phyloP scores from a whole-genome alignment of 345 rosid genomes.

The Lagerstroemia speciosa region DNA sequence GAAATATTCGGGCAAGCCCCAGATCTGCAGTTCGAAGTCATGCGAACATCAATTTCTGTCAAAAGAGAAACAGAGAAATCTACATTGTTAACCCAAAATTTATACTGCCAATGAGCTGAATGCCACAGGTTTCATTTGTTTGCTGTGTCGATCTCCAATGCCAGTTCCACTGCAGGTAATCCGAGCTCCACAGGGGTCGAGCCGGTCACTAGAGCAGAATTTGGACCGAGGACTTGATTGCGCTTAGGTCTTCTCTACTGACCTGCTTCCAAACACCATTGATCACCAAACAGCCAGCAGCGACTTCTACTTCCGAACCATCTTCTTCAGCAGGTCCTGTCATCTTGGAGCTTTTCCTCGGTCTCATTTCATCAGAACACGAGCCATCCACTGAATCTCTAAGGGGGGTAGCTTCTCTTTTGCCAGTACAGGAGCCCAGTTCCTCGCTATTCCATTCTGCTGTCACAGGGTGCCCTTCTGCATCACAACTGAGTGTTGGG shows the following conservation, averaged over 20 bases:
- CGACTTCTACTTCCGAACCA: constrained; percentile 12
- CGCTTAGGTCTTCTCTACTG: constrained; percentile 28
- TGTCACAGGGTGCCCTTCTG: constrained; percentile 1
- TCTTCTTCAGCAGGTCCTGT: constrained; percentile 22
- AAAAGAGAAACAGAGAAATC: too few relatives aligned
- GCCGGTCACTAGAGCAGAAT: constrained; percentile 25
- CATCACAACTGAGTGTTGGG: constrained; percentile 40
- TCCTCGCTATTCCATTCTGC: constrained; percentile 18
- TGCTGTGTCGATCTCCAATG: background rate
- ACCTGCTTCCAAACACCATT: constrained; percentile 51
- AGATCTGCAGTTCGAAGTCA: too few relatives aligned
- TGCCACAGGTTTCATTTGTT: background rate
- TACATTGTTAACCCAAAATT: too few relatives aligned
- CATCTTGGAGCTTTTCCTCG: constrained; percentile 11
- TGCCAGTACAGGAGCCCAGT: constrained; percentile 14
- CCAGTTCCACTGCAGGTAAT: too few relatives aligned
- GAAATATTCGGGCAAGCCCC: too few relatives aligned
- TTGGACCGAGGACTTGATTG: constrained; percentile 33
- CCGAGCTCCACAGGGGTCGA: background rate
- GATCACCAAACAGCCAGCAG: constrained; percentile 34
- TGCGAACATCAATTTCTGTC: too few relatives aligned
- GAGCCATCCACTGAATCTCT: constrained; percentile 13
- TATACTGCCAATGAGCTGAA: background rate
- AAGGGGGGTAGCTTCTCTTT: constrained; percentile 26
- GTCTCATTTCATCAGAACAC: background rate